Conservation (phyloP, 1,284 basidiomycete species). For the Fomes fomentarius region DNA sequence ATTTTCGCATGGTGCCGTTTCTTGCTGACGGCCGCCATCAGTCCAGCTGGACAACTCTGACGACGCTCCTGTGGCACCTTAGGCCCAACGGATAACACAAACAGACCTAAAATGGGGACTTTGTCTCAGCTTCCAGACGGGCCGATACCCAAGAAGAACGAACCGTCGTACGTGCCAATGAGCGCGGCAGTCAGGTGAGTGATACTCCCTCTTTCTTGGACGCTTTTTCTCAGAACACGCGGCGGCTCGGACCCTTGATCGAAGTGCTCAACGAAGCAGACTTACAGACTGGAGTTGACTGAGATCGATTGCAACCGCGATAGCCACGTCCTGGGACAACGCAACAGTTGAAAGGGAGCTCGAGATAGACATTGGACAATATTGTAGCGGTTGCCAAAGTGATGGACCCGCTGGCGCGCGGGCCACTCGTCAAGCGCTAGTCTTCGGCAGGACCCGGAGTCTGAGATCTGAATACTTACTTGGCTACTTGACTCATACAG, state of each 20-base stretch:
- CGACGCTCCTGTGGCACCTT: too few species aligned
- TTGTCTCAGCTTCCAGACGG: constrained; percentile 11
- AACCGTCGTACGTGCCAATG: not conserved
- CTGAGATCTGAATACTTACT: too few species aligned
- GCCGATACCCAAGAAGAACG: not conserved
- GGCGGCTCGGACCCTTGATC: not conserved
- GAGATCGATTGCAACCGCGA: not conserved
- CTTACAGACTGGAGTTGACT: not conserved
- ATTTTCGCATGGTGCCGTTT: not conserved
- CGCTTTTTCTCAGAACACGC: constrained; percentile 13
- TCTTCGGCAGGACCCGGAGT: too few species aligned
- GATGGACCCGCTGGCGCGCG: too few species aligned
- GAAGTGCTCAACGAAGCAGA: too few species aligned
- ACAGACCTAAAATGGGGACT: constrained; percentile 4
- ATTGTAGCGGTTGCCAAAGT: too few species aligned
- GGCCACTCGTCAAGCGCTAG: too few species aligned
- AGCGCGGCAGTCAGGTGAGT: constrained; percentile 16
- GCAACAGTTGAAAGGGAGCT: too few species aligned
- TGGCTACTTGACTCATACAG: too few species aligned
- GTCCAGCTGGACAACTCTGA: not conserved
- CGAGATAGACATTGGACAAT: too few species aligned
- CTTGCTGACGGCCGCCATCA: not conserved
- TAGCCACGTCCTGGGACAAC: not conserved
- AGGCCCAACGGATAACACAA: too few species aligned
- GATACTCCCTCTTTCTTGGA: constrained; percentile 3